A percentile compares a stretch with the other conserved stretches of the same genome.
Conservation (phyloP, 2,329 filamentous ascomycete species). For the Ustulina deusta region DNA sequence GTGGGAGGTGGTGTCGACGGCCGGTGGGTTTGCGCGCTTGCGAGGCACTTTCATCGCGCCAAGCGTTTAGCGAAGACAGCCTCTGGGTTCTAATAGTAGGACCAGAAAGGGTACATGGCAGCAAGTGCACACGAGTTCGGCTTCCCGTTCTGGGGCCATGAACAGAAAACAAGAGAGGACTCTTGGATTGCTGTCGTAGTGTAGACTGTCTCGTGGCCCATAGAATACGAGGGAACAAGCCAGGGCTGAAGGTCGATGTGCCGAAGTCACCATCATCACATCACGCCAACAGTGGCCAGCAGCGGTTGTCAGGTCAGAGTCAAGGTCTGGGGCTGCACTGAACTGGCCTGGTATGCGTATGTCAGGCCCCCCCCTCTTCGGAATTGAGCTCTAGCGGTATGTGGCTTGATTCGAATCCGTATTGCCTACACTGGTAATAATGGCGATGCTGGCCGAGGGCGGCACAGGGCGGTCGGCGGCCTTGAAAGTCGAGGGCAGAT, state of each 20-base stretch:
- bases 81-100: too few relatives aligned
- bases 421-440: constrained; percentile 1
- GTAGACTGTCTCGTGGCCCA: constrained; percentile 12
- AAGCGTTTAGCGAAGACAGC: constrained; percentile 31
- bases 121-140: constrained; percentile 20
- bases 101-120: constrained; percentile 20
- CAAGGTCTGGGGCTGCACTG: constrained; percentile 3
- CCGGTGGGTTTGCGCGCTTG: constrained; percentile 26
- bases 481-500: not conserved
- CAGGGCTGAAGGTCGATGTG: constrained; percentile 18
- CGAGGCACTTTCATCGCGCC: constrained; percentile 33
- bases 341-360: not conserved
- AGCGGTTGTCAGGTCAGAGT: constrained; percentile 9
- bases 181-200: not conserved
- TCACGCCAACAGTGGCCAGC: constrained; percentile 2
- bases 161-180: not conserved
- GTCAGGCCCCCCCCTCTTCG: constrained; percentile 18
- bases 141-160: constrained; percentile 9
- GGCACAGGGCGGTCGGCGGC: not conserved
- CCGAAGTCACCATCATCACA: constrained; percentile 10
- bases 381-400: constrained; percentile 4
- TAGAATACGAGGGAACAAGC: constrained; percentile 17
- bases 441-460: constrained; percentile 7
- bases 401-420: constrained; percentile 30
- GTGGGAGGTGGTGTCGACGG: constrained; percentile 29